A percentile compares a stretch with the other conserved stretches of the same genome.
Conservation (phyloP, 2,329 filamentous ascomycete species). For the Ophiostoma tasmaniense region DNA sequence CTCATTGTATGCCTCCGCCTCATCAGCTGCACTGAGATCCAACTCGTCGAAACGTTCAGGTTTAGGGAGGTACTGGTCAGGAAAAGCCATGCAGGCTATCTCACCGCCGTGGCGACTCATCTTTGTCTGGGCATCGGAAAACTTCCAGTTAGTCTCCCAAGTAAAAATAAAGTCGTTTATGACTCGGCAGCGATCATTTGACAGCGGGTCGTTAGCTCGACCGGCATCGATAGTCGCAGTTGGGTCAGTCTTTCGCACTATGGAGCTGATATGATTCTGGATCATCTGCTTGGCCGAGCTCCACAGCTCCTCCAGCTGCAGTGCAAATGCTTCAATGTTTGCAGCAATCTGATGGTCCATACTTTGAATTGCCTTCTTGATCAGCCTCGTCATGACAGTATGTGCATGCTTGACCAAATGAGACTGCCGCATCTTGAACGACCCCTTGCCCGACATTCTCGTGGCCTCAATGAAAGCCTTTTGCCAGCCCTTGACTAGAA, state of each 20-base stretch:
- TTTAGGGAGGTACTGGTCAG: conserved; percentile 5
- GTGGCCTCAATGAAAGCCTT: neutral
- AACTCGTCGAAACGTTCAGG: neutral
- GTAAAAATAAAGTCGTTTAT: neutral
- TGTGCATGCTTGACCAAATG: neutral
- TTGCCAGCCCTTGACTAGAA: neutral
- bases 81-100: neutral
- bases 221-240: neutral
- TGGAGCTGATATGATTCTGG: neutral
- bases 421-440: conserved; percentile 3
- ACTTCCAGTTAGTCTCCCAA: conserved; percentile 12
- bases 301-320: neutral
- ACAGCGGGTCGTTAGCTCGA: neutral
- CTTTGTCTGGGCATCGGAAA: neutral
- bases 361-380: conserved; percentile 8
- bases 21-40: neutral
- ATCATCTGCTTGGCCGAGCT: neutral
- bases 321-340: conserved; percentile 3
- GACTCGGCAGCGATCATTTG: neutral
- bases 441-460: neutral
- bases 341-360: conserved; percentile 1
- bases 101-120: neutral
- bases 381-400: neutral
- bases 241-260: neutral
- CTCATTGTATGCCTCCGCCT: neutral